Evolutionary conservation across 306 rosid genomes (phyloP).

Genomic region (Bauhinia variegata): DNA sequence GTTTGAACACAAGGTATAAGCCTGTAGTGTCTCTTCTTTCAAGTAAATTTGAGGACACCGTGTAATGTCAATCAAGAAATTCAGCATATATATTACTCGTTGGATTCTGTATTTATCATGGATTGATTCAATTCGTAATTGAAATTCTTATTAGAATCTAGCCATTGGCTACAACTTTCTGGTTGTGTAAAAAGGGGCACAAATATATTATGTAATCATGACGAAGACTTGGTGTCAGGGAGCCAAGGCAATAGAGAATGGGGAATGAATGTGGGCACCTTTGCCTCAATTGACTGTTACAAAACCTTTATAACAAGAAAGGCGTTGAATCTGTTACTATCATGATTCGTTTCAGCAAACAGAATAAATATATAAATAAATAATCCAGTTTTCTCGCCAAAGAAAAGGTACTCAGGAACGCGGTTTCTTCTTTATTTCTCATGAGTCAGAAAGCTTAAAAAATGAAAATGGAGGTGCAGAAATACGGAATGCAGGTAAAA

Average conservation of each 20-base stretch:
- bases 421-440: slow-evolving; percentile 46
- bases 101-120: neutral
- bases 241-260: too few species aligned
- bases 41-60: neutral
- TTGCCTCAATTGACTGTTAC: slow-evolving; percentile 38
- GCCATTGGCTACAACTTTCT: too few species aligned
- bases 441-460: slow-evolving; percentile 4
- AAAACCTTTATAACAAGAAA: slow-evolving; percentile 38
- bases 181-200: neutral
- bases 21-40: too few species aligned
- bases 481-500: slow-evolving; percentile 44
- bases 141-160: neutral
- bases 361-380: too few species aligned
- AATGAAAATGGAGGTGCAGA: slow-evolving; percentile 18
- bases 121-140: neutral
- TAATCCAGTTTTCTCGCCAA: neutral
- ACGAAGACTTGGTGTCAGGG: too few species aligned
- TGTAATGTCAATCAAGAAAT: neutral
- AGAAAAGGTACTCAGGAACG: too few species aligned
- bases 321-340: slow-evolving; percentile 33
- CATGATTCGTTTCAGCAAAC: neutral
- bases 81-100: neutral
- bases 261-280: slow-evolving; percentile 16
- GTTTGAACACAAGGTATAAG: too few species aligned
- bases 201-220: slow-evolving; percentile 42